Conservation (phyloP, 2,329 filamentous ascomycete species). For the Cryoendolithus antarcticus region DNA sequence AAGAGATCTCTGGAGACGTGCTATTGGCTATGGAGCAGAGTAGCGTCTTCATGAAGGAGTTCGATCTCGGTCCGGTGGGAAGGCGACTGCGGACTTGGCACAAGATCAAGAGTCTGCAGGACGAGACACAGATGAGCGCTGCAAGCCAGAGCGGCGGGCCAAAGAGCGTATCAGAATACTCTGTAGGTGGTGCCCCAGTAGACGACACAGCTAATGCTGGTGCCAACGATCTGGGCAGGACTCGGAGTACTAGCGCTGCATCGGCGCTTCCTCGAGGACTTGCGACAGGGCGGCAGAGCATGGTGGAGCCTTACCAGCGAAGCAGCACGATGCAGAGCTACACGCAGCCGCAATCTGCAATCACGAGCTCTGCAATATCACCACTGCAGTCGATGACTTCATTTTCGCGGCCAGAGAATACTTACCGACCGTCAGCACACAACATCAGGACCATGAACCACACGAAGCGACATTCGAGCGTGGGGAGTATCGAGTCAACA, state of each 20-base stretch:
- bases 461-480: conserved; percentile 76
- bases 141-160: conserved; percentile 18
- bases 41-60: conserved; percentile 88
- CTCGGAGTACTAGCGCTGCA: conserved; percentile 30
- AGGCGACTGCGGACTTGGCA: conserved; percentile 89
- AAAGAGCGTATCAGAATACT: conserved; percentile 29
- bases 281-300: conserved; percentile 11
- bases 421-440: conserved; percentile 23
- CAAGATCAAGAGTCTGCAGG: conserved; percentile 83
- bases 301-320: conserved; percentile 5
- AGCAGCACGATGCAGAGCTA: conserved; percentile 8
- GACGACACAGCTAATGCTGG: conserved; percentile 23
- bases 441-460: conserved; percentile 50
- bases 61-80: conserved; percentile 84
- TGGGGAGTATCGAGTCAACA: conserved; percentile 67
- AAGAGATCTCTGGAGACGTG: conserved; percentile 92
- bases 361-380: conserved; percentile 21
- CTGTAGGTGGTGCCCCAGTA: conserved; percentile 16
- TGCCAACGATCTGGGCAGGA: conserved; percentile 32
- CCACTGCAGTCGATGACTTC: conserved; percentile 21
- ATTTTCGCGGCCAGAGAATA: conserved; percentile 20
- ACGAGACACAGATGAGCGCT: conserved; percentile 60
- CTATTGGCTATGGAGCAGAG: conserved; percentile 90
- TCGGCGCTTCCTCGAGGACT: conserved; percentile 6
- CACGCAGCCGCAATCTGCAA: conserved; percentile 5